phyloP scores from a whole-genome alignment of 1,284 basidiomycete genomes.

The Ustilago shanxiensis region DNA sequence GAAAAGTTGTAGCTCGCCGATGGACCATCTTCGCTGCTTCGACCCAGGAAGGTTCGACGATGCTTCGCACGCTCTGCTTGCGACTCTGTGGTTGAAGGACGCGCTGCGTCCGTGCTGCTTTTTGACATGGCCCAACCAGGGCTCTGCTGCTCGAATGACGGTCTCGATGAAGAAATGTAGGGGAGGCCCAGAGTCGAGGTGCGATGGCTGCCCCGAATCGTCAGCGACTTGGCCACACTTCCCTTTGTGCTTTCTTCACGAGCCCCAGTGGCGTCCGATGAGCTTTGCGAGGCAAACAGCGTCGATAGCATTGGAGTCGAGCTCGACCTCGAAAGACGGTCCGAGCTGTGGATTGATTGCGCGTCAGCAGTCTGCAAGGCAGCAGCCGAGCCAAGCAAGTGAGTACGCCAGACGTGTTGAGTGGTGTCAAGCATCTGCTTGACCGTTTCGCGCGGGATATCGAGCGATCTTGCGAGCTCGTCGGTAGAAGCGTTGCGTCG shows the following conservation, averaged over 20 bases:
- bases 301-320: constrained; percentile 38
- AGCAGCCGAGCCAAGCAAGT: constrained; percentile 23
- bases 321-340: constrained; percentile 20
- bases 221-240: constrained; percentile 13
- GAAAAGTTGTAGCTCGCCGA: constrained; percentile 35
- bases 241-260: constrained; percentile 14
- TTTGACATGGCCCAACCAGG: constrained; percentile 34
- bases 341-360: background rate
- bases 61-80: constrained; percentile 23
- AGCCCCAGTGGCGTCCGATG: background rate
- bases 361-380: background rate
- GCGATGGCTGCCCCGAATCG: constrained; percentile 14
- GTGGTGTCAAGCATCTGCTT: constrained; percentile 52
- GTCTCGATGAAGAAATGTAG: constrained; percentile 34
- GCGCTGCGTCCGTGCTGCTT: constrained; percentile 7
- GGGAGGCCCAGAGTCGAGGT: constrained; percentile 26
- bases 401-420: constrained; percentile 45
- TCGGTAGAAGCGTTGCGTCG: constrained; percentile 26
- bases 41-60: constrained; percentile 32
- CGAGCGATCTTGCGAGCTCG: constrained; percentile 44
- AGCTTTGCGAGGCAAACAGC: constrained; percentile 20
- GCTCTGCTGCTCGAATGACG: constrained; percentile 28
- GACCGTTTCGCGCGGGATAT: constrained; percentile 43
- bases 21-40: constrained; percentile 19
- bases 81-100: constrained; percentile 7